These are phyloP conservation scores for Cladophialophora bantiana DNA, from an alignment of 2,329 filamentous ascomycete species.

Conservation along the genomic window DNA sequence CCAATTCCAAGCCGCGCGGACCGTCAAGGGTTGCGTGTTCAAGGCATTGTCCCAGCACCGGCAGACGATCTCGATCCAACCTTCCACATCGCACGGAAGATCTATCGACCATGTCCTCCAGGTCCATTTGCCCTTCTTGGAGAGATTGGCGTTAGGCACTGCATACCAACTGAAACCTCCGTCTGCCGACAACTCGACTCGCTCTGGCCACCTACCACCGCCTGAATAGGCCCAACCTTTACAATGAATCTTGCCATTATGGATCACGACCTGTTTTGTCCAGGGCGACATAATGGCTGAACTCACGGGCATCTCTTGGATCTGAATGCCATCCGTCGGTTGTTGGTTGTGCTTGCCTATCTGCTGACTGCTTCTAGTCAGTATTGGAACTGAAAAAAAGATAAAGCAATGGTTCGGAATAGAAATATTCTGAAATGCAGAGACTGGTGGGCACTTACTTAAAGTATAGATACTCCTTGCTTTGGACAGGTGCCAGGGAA, in stretches of 20 bases:
- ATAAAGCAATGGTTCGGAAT: no score
- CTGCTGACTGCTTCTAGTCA: slow-evolving; percentile 56
- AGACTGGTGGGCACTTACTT: slow-evolving; percentile 43
- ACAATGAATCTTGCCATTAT: slow-evolving; percentile 67
- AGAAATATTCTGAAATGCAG: no score
- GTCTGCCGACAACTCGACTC: slow-evolving; percentile 69
- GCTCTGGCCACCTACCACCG: slow-evolving; percentile 65
- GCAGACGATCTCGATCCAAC: slow-evolving; percentile 66
- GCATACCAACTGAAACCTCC: slow-evolving; percentile 71
- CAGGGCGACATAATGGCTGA: slow-evolving; percentile 70
- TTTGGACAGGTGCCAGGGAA: slow-evolving; percentile 67
- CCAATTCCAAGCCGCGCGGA: slow-evolving; percentile 62
- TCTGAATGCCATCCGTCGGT: slow-evolving; percentile 67
- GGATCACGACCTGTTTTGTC: slow-evolving; percentile 65
- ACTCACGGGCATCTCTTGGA: slow-evolving; percentile 75
- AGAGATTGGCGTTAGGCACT: slow-evolving; percentile 66
- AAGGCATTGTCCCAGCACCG: slow-evolving; percentile 68
- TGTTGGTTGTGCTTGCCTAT: slow-evolving; percentile 70
- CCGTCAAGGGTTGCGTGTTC: slow-evolving; percentile 65
- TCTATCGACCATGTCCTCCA: slow-evolving; percentile 71
- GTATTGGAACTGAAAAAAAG: background rate
- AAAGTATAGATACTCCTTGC: slow-evolving; percentile 72
- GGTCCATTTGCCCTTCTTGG: slow-evolving; percentile 66
- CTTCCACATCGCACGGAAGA: slow-evolving; percentile 67
- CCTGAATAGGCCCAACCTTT: slow-evolving; percentile 67